Evolutionary conservation across 2,329 filamentous ascomycete species (phyloP).

Genomic region (Leptographium radiaticola): DNA sequence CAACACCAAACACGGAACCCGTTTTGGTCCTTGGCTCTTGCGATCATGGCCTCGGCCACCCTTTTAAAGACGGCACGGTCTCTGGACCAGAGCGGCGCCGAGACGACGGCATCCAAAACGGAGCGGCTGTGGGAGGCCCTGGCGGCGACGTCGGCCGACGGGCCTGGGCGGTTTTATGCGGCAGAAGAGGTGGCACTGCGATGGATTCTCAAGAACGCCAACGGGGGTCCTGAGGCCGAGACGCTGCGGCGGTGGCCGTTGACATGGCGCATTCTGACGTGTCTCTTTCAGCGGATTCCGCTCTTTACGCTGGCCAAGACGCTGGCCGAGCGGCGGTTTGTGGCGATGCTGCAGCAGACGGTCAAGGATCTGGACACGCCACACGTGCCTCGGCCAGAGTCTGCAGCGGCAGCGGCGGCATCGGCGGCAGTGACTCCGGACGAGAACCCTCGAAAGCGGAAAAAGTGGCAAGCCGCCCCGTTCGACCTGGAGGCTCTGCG

Average conservation of each 20-base stretch:
- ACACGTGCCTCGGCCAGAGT: too few species aligned
- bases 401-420: conserved; percentile 16
- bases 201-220: conserved; percentile 52
- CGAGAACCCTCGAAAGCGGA: conserved; percentile 29
- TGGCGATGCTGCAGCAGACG: conserved; percentile 51
- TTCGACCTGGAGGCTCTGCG: conserved; percentile 29
- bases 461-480: conserved; percentile 24
- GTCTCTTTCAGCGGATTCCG: conserved; percentile 52
- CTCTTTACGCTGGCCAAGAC: conserved; percentile 57
- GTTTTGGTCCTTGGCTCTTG: background rate
- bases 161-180: conserved; percentile 31
- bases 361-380: conserved; percentile 40
- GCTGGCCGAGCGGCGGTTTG: conserved; percentile 56
- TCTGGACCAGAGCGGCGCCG: conserved; percentile 38
- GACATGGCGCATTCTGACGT: conserved; percentile 48
- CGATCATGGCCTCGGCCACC: conserved; percentile 10
- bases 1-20: too few species aligned
- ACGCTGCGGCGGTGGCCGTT: conserved; percentile 40
- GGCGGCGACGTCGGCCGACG: conserved; percentile 22
- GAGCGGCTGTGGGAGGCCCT: conserved; percentile 35
- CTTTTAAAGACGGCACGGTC: conserved; percentile 40
- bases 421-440: conserved; percentile 11
- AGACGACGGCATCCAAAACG: conserved; percentile 31
- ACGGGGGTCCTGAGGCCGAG: conserved; percentile 31
- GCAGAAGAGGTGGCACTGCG: conserved; percentile 45